Conservation (phyloP, 2,329 filamentous ascomycete genomes). For the Annulohypoxylon truncatum region DNA sequence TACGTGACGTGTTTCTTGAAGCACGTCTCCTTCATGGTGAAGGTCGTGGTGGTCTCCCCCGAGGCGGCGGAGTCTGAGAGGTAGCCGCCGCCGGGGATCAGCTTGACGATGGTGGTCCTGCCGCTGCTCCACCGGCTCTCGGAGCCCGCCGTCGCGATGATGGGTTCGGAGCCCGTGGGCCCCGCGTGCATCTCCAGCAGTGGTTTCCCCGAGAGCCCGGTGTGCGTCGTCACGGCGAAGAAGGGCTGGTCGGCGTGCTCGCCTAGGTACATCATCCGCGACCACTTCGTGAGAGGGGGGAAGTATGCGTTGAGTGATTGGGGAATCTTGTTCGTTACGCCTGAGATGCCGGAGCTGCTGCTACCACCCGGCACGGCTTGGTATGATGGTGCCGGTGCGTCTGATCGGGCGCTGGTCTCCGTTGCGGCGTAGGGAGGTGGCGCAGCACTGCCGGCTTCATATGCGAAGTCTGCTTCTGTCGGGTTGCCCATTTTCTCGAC, state of each 20-base stretch:
- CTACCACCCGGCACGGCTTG: constrained; percentile 12
- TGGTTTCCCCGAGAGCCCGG: constrained; percentile 36
- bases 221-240: constrained; percentile 36
- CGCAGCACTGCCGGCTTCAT: not conserved
- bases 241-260: constrained; percentile 36
- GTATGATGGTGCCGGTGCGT: constrained; percentile 22
- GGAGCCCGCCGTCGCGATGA: constrained; percentile 40
- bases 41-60: not conserved
- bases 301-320: constrained; percentile 40
- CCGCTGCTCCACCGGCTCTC: constrained; percentile 17
- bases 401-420: not conserved
- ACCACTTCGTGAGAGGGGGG: constrained; percentile 18
- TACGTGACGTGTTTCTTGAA: constrained; percentile 7
- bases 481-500: constrained; percentile 23
- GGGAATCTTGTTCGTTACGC: constrained; percentile 34
- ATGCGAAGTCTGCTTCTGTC: constrained; percentile 9
- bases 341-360: constrained; percentile 5
- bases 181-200: constrained; percentile 38
- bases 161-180: constrained; percentile 23
- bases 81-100: constrained; percentile 1
- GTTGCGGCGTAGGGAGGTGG: constrained; percentile 27
- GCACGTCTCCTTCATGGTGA: constrained; percentile 16
- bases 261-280: constrained; percentile 38
- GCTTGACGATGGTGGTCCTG: constrained; percentile 21
- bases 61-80: no score